A percentile compares a stretch with the other conserved stretches of the same genome.
Conservation (phyloP, 1,284 basidiomycete species). For the Marasmius sp. region DNA sequence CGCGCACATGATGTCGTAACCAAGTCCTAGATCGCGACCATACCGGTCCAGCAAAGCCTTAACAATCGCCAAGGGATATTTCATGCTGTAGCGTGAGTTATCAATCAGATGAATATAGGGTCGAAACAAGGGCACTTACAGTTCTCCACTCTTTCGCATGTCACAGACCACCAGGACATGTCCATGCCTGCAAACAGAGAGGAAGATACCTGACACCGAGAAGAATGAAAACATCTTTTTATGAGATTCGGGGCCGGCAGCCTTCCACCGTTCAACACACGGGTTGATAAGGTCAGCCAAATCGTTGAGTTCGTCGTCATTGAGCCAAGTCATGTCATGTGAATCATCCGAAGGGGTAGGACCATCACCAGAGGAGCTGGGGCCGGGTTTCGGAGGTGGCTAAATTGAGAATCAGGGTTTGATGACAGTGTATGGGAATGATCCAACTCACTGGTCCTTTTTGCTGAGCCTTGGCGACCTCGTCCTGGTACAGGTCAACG, state of each 20-base stretch:
- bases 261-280: conserved; percentile 34
- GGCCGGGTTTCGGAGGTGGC: background rate
- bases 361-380: too few species aligned
- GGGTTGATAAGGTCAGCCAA: conserved; percentile 9
- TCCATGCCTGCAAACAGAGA: conserved; percentile 30
- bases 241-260: conserved; percentile 26
- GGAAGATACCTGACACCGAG: conserved; percentile 29
- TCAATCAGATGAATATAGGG: background rate
- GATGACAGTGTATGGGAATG: background rate
- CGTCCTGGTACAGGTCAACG: conserved; percentile 31
- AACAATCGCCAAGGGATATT: conserved; percentile 8
- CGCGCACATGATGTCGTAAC: conserved; percentile 5
- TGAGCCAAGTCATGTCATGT: conserved; percentile 12
- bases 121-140: conserved; percentile 29
- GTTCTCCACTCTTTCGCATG: conserved; percentile 36
- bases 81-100: background rate
- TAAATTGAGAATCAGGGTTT: background rate
- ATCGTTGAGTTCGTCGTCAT: conserved; percentile 8
- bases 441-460: too few species aligned
- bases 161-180: conserved; percentile 30
- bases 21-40: background rate
- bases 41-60: background rate
- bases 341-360: background rate
- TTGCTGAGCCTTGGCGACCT: conserved; percentile 21
- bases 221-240: background rate